Percentiles rank a stretch among this genome's conserved stretches.
Conservation (phyloP, 495 filamentous ascomycete species). For the Daldinia grandis region DNA sequence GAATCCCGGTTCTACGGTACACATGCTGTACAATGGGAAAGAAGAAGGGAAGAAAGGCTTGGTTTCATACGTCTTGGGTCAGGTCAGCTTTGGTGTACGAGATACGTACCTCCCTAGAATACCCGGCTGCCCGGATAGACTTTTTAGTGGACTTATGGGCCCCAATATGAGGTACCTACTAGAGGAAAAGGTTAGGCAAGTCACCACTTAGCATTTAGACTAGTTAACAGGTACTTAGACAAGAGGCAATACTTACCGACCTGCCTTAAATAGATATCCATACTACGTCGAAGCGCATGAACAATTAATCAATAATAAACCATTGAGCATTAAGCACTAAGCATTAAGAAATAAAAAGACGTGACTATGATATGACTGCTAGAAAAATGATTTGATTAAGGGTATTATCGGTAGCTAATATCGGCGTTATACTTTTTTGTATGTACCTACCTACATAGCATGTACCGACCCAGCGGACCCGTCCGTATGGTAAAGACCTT, state of each 20-base stretch:
- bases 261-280: not conserved
- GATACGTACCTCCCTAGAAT: constrained; percentile 2
- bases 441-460: constrained; percentile 2
- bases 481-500: constrained; percentile 22
- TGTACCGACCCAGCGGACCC: constrained; percentile 5
- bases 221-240: not conserved
- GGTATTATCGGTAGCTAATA: constrained; percentile 15
- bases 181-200: not conserved
- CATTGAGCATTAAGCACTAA: not conserved
- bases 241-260: not conserved
- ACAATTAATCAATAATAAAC: not conserved
- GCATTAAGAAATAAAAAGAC: not conserved
- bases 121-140: constrained; percentile 1
- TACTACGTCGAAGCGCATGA: not conserved
- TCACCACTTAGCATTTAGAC: not conserved
- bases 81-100: not conserved
- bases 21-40: constrained; percentile 1
- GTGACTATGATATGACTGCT: not conserved
- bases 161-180: not conserved
- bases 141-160: not conserved
- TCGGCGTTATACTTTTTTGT: not conserved
- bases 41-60: not conserved
- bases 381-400: constrained; percentile 10
- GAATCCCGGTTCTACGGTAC: constrained; percentile 7
- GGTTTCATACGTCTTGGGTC: not conserved